Conservation (phyloP, 495 filamentous ascomycete species). For the Platismatia glauca region DNA sequence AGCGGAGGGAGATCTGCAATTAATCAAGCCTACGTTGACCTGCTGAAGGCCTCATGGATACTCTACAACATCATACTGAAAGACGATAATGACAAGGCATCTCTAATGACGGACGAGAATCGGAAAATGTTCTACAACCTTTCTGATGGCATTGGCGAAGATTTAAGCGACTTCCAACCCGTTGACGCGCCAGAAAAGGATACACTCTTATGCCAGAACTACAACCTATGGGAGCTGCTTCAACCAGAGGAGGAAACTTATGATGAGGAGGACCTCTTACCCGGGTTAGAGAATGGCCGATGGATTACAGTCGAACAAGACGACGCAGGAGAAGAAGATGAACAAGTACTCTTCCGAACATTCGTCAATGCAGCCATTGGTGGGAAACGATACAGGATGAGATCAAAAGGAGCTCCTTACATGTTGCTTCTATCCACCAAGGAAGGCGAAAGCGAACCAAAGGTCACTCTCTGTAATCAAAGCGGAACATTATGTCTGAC, state of each 20-base stretch:
- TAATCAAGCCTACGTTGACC: constrained; percentile 35
- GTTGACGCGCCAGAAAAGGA: constrained; percentile 29
- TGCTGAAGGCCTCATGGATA: constrained; percentile 39
- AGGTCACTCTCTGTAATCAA: constrained; percentile 37
- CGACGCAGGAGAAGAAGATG: constrained; percentile 35
- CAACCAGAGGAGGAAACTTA: constrained; percentile 30
- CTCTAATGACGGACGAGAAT: constrained; percentile 32
- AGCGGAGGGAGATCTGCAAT: constrained; percentile 22
- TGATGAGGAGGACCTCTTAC: constrained; percentile 19
- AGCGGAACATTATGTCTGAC: constrained; percentile 35
- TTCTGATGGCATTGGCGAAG: constrained; percentile 33
- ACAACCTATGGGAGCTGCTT: constrained; percentile 34
- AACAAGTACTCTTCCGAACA: constrained; percentile 34
- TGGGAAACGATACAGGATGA: constrained; percentile 32
- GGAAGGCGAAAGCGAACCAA: constrained; percentile 36
- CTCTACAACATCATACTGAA: constrained; percentile 33
- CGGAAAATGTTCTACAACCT: constrained; percentile 35
- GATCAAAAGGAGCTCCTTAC: constrained; percentile 35
- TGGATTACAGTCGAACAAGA: constrained; percentile 35
- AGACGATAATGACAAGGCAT: constrained; percentile 24
- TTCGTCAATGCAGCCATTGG: constrained; percentile 39
- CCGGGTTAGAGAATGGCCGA: constrained; percentile 27
- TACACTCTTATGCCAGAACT: constrained; percentile 26
- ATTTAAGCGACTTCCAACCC: constrained; percentile 30
- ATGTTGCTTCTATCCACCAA: constrained; percentile 34